Conservation (phyloP, 2,329 filamentous ascomycete species). For the Epichloe elymi region DNA sequence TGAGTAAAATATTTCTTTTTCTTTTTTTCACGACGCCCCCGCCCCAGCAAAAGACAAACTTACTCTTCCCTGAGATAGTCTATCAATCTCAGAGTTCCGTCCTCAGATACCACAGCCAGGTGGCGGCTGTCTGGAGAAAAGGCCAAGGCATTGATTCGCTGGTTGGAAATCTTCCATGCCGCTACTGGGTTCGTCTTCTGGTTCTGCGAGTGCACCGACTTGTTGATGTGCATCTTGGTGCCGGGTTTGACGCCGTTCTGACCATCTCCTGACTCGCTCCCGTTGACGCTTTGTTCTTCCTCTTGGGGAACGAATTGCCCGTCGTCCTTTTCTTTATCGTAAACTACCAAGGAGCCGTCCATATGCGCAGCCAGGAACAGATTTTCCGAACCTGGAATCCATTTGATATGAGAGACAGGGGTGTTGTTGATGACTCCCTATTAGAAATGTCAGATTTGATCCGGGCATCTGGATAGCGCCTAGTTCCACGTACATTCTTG, state of each 20-base stretch:
- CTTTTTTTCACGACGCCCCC: background rate
- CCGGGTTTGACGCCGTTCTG: conserved; percentile 20
- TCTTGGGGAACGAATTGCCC: conserved; percentile 63
- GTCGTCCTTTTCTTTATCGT: conserved; percentile 96
- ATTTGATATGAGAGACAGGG: conserved; percentile 75
- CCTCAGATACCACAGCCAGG: conserved; percentile 81
- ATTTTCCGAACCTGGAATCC: conserved; percentile 90
- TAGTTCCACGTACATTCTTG: conserved; percentile 56
- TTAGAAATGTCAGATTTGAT: conserved; percentile 1
- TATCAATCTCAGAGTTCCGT: conserved; percentile 78
- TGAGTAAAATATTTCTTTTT: conserved; percentile 4
- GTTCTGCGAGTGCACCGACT: conserved; percentile 86
- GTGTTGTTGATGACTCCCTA: conserved; percentile 81
- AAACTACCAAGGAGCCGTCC: conserved; percentile 83
- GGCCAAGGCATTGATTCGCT: conserved; percentile 78
- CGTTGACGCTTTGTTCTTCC: conserved; percentile 52
- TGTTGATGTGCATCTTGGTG: conserved; percentile 57
- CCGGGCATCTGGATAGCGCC: background rate
- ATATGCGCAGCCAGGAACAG: conserved; percentile 85
- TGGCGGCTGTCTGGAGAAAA: conserved; percentile 85
- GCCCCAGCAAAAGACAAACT: conserved; percentile 16
- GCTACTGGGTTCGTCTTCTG: conserved; percentile 89
- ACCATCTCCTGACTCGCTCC: conserved; percentile 27
- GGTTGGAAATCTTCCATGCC: conserved; percentile 84
- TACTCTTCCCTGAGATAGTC: conserved; percentile 86